Base-by-base conservation (phyloP, 1,284 basidiomycete genomes). In the Ganoderma leucocontextum region DNA sequence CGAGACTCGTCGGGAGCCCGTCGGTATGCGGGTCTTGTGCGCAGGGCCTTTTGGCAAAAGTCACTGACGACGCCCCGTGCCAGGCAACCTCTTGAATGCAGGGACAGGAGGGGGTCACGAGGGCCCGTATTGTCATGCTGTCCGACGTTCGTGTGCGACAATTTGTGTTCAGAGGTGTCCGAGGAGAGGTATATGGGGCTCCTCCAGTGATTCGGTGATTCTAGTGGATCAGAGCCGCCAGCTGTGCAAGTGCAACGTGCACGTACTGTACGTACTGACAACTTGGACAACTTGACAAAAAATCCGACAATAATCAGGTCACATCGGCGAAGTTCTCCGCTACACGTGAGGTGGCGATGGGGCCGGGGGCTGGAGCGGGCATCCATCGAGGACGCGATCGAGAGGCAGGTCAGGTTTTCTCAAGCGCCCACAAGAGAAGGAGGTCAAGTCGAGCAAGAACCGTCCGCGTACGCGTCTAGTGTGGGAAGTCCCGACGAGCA, bases 401-500 rank as follows among this genome's bases (percentile, higher is more conserved):
- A 19, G 55, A 38, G 55, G 35, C 19, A 22, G 60, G 60, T 36
- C 25, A 38, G 47, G 57, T 10, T 25, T 66, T 66, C 65, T 53
- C 60, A 66, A 59, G 42, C 65, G 65, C 65, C 65, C 25, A 66
- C 65, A 66, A 29, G 55, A 39, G 65, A 66, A 66, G 65, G 59
- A 8, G 42, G 17, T 17, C 17, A 44, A 19, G 44, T 15, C 8
- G 44, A 33, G 49, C n/a, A 62, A 52, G 62, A 41, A 53, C 38
- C 12, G 29, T 9, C 49, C 25, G 41, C 60, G 15, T 41, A 44
- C 13, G 65, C 65, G 65, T 36, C 55, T 62, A 9, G 19, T 12
- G 60, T 66, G 65, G 36, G 60, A 62, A 62, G n/a, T 29, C 55
- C 65, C 65, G 65, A 66, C 65, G 41, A 33, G 13, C 52, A 66